A percentile compares a stretch with the other conserved stretches of the same genome.
Conservation (phyloP, 2,329 filamentous ascomycete species). For the Aureobasidium pullulans region DNA sequence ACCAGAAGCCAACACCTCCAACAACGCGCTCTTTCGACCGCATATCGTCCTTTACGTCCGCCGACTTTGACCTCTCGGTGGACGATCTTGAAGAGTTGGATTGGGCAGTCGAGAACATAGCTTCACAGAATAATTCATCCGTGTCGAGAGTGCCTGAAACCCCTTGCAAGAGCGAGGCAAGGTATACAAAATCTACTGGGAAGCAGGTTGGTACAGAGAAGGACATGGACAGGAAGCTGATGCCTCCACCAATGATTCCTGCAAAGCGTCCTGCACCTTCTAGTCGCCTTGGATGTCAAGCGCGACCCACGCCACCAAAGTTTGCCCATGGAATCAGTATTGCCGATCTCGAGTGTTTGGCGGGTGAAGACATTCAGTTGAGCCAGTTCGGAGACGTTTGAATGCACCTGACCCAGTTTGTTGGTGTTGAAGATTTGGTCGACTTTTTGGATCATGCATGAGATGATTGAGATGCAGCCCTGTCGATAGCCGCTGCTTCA, state of each 20-base stretch:
- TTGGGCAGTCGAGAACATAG: conserved; percentile 13
- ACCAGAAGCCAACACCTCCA: neutral
- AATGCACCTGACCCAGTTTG: neutral
- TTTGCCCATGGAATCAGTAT: conserved; percentile 21
- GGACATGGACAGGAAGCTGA: conserved; percentile 4
- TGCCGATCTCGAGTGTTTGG: conserved; percentile 27
- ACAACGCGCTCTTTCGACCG: conserved; percentile 13
- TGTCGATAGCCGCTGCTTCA: neutral
- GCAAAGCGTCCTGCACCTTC: neutral
- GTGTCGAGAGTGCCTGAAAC: neutral
- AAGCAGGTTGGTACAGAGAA: neutral
- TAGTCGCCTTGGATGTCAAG: neutral
- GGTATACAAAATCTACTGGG: neutral
- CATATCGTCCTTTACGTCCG: conserved; percentile 30
- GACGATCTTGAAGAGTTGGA: conserved; percentile 35
- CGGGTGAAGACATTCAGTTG: conserved; percentile 29
- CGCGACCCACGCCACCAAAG: neutral
- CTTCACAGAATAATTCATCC: neutral
- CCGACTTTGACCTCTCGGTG: conserved; percentile 33
- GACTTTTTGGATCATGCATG: neutral
- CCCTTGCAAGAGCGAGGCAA: neutral
- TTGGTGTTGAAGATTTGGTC: neutral
- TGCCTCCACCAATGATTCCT: conserved; percentile 18
- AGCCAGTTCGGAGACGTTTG: conserved; percentile 20
- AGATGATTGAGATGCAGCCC: neutral